Base-by-base conservation (phyloP, 208 protist species). In the Entamoeba invadens region DNA sequence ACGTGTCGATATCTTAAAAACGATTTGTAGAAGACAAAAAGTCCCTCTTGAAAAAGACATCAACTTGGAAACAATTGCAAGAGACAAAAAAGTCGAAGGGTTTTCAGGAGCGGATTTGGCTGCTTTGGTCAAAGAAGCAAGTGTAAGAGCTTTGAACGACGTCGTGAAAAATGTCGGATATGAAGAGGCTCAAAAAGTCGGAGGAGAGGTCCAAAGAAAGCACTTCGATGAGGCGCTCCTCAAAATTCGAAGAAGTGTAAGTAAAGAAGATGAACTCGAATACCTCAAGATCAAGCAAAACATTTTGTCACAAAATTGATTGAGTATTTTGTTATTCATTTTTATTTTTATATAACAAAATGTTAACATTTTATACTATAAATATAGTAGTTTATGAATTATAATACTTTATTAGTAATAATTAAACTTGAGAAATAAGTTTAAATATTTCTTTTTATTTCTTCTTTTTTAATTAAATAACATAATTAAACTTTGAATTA, bases 91-190 rank as follows among this genome's bases (percentile, higher is more conserved):
- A 77, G 57, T 77, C 44, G 95, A 98, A 8, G 98, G 98, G 12
- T 98, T 98, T 94, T 98, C 96, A 91, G 98, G 98, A 6, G 98
- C 98, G 8, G 98, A 99, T 95, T 93, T 98, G 16, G 96, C 97
- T 2, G 95, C 97, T 0, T 93, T 98, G 18, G 97, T 98, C 93
- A 97, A 97, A 16, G 98, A 99, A 96, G 98, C 98, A 35, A 46
- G 68, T 93, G 14, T 95, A 25, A 38, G 31, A 6, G 94, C 95
- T 35, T 45, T 96, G 16, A 18, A 91, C 25, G 38, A 45, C 16
- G 21, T 45, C 21, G 38, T 45, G 21, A 91, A 91, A 16, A 45
- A 91, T 45, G 77, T 45, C 14, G 31, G 77, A 16, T 91, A 77
- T 91, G 38, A 91, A 45, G n/a, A 4, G 18, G 77, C 77, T 6